These are phyloP conservation scores for Boletus subcaerulescens DNA, from an alignment of 768 basidiomycete species.

Conservation along the genomic window DNA sequence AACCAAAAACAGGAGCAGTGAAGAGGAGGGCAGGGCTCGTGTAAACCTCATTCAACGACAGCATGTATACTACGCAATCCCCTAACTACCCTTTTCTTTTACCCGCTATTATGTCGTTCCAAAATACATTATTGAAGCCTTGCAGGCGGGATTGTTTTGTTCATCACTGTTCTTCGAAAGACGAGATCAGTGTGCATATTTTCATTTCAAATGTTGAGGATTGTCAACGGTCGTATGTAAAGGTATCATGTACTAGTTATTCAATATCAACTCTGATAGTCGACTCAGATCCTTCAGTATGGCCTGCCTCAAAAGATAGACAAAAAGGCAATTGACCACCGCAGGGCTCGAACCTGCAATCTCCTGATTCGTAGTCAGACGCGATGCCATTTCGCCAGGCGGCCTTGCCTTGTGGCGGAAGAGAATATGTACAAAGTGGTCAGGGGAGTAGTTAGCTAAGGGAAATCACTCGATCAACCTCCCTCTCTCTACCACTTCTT, in stretches of 20 bases:
- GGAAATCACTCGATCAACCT: too few species aligned
- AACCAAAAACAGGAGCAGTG: conserved; percentile 35
- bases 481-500: too few species aligned
- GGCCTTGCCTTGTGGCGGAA: conserved; percentile 38
- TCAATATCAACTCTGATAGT: too few species aligned
- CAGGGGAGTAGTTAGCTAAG: too few species aligned
- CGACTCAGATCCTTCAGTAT: too few species aligned
- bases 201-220: too few species aligned
- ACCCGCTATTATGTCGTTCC: neutral
- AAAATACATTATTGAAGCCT: neutral
- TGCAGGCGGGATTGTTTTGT: neutral
- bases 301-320: too few species aligned
- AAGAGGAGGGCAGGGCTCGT: neutral
- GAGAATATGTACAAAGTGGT: too few species aligned
- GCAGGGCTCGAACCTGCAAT: conserved; percentile 90
- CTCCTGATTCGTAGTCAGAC: conserved; percentile 92
- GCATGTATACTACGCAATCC: conserved; percentile 18
- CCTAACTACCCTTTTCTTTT: conserved; percentile 1
- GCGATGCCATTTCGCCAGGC: conserved; percentile 92
- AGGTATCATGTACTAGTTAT: too few species aligned
- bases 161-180: neutral
- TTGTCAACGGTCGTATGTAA: too few species aligned
- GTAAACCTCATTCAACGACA: neutral
- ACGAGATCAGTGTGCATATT: too few species aligned
- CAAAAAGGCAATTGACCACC: conserved; percentile 20